phyloP scores from a whole-genome alignment of 495 filamentous ascomycete genomes.

The Aeminium ludgeri region DNA sequence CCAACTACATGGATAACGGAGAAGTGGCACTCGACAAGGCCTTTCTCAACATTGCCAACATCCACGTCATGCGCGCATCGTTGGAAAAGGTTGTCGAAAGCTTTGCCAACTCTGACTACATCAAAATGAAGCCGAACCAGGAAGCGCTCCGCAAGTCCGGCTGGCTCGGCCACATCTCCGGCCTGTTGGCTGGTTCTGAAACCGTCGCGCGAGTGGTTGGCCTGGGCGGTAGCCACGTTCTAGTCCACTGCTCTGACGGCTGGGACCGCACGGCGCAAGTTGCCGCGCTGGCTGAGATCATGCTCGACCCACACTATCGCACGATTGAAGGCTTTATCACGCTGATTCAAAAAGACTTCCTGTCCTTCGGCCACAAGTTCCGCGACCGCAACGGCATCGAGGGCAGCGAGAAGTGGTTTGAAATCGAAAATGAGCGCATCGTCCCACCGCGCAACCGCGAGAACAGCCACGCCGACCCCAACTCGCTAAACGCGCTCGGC shows the following conservation, averaged over 20 bases:
- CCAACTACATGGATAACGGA: constrained; percentile 71
- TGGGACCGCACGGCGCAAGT: constrained; percentile 97
- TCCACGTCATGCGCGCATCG: constrained; percentile 94
- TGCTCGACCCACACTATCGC: constrained; percentile 88
- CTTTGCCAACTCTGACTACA: constrained; percentile 81
- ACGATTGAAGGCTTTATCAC: constrained; percentile 94
- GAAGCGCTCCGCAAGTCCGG: constrained; percentile 68
- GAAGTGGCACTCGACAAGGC: constrained; percentile 43
- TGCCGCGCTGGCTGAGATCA: constrained; percentile 82
- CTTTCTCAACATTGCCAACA: constrained; percentile 96
- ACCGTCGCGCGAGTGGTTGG: constrained; percentile 80
- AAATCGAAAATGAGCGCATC: constrained; percentile 55
- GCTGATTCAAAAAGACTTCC: constrained; percentile 92
- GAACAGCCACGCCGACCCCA: neutral
- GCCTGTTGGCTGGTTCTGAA: constrained; percentile 65
- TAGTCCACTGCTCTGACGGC: constrained; percentile 96
- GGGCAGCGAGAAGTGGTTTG: constrained; percentile 89
- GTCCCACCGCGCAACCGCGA: constrained; percentile 13
- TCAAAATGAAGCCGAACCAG: constrained; percentile 64
- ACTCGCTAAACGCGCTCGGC: constrained; percentile 20
- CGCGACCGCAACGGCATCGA: constrained; percentile 70
- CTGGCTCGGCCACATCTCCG: constrained; percentile 83
- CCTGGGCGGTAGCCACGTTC: constrained; percentile 78
- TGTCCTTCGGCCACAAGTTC: constrained; percentile 97
- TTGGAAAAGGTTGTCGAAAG: constrained; percentile 77